phyloP scores from a whole-genome alignment of 345 rosid genomes.

The Cardamine chenopodiifolia region DNA sequence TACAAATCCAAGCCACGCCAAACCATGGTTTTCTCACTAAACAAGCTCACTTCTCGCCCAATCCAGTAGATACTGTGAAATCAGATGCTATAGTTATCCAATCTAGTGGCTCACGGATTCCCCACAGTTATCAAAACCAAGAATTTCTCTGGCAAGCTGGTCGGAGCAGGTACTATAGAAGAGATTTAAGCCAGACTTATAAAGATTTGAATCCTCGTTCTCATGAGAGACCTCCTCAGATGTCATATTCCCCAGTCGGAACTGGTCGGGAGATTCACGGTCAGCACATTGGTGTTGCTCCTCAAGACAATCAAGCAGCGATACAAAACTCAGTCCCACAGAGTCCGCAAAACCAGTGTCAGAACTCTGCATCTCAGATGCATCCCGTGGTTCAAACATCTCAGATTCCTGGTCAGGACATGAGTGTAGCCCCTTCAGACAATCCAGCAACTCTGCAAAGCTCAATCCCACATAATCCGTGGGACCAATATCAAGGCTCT shows the following conservation, averaged over 20 bases:
- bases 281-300: constrained; percentile 45
- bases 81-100: constrained; percentile 51
- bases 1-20: constrained; percentile 40
- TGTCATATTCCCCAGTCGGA: constrained; percentile 40
- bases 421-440: constrained; percentile 38
- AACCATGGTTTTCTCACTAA: constrained; percentile 37
- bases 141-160: constrained; percentile 33
- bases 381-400: constrained; percentile 42
- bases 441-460: constrained; percentile 42
- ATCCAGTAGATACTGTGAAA: constrained; percentile 43
- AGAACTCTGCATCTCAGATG: constrained; percentile 42
- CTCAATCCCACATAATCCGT: constrained; percentile 51
- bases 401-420: constrained; percentile 39
- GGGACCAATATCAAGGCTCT: constrained; percentile 46
- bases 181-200: constrained; percentile 42
- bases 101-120: constrained; percentile 38
- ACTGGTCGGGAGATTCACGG: constrained; percentile 34
- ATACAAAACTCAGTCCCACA: constrained; percentile 46
- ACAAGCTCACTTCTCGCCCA: constrained; percentile 40
- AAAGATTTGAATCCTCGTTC: constrained; percentile 53
- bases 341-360: constrained; percentile 48
- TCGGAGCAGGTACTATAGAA: constrained; percentile 46
- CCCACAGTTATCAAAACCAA: constrained; percentile 43
- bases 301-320: constrained; percentile 32
- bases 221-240: constrained; percentile 49